A percentile compares a stretch with the other conserved stretches of the same genome.
These are phyloP conservation scores for Arthroderma sp. DNA, from an alignment of 2,329 filamentous ascomycete species.

Conservation along the genomic window DNA sequence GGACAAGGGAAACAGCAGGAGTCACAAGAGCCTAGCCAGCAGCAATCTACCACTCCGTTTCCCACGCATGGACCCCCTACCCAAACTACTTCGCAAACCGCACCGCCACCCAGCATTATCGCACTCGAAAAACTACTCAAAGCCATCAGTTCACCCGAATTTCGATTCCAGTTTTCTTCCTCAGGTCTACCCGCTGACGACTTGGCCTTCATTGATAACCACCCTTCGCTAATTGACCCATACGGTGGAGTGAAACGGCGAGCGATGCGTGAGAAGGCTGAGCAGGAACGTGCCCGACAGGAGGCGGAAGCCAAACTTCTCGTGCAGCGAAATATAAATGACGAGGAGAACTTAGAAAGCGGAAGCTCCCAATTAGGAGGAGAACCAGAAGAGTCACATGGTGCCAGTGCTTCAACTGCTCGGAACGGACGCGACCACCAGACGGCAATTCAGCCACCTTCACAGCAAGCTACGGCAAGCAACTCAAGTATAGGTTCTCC, in stretches of 20 bases:
- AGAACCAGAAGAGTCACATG: constrained; percentile 72
- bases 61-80: not conserved
- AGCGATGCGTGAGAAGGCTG: constrained; percentile 56
- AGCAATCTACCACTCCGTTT: not conserved
- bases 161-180: constrained; percentile 42
- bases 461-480: constrained; percentile 47
- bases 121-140: constrained; percentile 32
- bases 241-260: constrained; percentile 71
- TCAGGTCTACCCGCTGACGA: constrained; percentile 35
- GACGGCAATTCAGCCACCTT: constrained; percentile 60
- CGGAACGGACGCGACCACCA: constrained; percentile 46
- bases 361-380: constrained; percentile 82
- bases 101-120: constrained; percentile 7
- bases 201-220: constrained; percentile 40
- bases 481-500: constrained; percentile 31
- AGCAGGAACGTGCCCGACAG: constrained; percentile 44
- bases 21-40: not conserved
- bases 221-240: constrained; percentile 70
- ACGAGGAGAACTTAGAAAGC: constrained; percentile 60
- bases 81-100: not conserved
- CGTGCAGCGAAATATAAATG: constrained; percentile 32
- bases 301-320: constrained; percentile 43
- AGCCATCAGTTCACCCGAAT: constrained; percentile 35
- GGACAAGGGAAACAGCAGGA: constrained; percentile 17
- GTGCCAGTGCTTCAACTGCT: constrained; percentile 20